phyloP scores from a whole-genome alignment of 1,139 yeast species.

The Schwanniomyces etchellsii region DNA sequence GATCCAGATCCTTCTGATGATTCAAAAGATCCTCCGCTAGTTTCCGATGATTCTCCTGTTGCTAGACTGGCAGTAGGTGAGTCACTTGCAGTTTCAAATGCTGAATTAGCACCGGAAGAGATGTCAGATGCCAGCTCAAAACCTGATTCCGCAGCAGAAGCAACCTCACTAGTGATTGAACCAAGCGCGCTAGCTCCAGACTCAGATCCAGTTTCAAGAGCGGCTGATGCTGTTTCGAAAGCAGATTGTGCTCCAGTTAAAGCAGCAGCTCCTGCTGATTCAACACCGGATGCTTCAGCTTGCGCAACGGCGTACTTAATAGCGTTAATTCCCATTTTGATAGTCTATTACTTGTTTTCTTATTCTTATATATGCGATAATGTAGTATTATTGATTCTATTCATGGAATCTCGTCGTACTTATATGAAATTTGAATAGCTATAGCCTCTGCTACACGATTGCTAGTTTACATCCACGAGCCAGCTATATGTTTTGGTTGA shows the following conservation, averaged over 20 bases:
- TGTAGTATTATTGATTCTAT: too few species aligned
- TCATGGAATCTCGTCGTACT: too few species aligned
- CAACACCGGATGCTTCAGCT: constrained; percentile 1
- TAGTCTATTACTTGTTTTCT: constrained; percentile 3
- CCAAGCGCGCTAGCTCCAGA: constrained; percentile 12
- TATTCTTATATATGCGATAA: constrained; percentile 2
- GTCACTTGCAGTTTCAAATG: too few species aligned
- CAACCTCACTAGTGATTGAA: constrained; percentile 6
- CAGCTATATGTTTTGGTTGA: too few species aligned
- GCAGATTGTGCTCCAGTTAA: constrained; percentile 7
- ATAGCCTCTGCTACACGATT: too few species aligned
- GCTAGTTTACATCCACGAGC: too few species aligned
- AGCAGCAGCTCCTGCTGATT: constrained; percentile 5
- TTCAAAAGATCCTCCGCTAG: constrained; percentile 6
- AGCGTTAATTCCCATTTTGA: constrained; percentile 17
- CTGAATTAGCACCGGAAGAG: too few species aligned
- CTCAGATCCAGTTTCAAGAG: constrained; percentile 9
- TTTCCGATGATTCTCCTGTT: constrained; percentile 9
- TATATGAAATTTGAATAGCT: too few species aligned
- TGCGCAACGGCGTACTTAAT: constrained; percentile 14
- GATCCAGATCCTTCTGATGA: constrained; percentile 6
- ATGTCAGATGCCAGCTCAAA: too few species aligned
- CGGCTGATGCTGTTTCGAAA: constrained; percentile 10
- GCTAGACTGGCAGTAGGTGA: constrained; percentile 7
- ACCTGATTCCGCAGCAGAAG: constrained; percentile 2